Base-by-base conservation (phyloP, 2,329 filamentous ascomycete genomes). In the Ascochyta koolunga region DNA sequence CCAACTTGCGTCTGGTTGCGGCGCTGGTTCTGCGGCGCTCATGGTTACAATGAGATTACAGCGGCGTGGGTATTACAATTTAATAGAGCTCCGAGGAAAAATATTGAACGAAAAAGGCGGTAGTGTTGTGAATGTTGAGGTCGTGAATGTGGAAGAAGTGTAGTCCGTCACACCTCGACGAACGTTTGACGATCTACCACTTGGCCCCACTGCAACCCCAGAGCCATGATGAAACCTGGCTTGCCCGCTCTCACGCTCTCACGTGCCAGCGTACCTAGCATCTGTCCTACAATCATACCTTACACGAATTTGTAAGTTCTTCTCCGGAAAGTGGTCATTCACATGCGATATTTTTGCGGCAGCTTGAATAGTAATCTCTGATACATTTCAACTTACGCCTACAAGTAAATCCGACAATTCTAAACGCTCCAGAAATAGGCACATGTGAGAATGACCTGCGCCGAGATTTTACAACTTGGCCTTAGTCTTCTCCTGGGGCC, bases 401-500 rank as follows among this genome's bases (percentile, higher is more conserved):
- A 54, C 37, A 53, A n/a, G 42, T 42, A 49, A 46, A 19, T 18
- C 27, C 7, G 19, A 45, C 51, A 54, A 31, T 15, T 45, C 33
- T 46, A 39, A 56, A 55, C 40, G 51, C 55, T 54, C 24, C 48
- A 50, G 40, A 51, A 25, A 37, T 43, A 53, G 27, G 43, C 38
- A 29, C 29, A 56, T 54, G 24, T 64, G 58, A 45, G 57, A 5
- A 39, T 13, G 2, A 35, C 29, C 35, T 22, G 5, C 7, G 8
- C 5, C 13, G 11, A 29, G 8, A 1, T 6, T 31, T 18, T 29
- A 56, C 15, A 56, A 27, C 39, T 54, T 54, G 2, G 51, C 51
- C 61, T 74, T 77, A 2, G 72, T 60, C 66, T 71, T 74, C 61
- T 75, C 70, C 58, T 74, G 72, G 18, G 79, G 79, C 11, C 78